Percentiles rank a stretch among this genome's conserved stretches.
phyloP scores from a whole-genome alignment of 352 stramenopile species.

The Globisporangium canariense region DNA sequence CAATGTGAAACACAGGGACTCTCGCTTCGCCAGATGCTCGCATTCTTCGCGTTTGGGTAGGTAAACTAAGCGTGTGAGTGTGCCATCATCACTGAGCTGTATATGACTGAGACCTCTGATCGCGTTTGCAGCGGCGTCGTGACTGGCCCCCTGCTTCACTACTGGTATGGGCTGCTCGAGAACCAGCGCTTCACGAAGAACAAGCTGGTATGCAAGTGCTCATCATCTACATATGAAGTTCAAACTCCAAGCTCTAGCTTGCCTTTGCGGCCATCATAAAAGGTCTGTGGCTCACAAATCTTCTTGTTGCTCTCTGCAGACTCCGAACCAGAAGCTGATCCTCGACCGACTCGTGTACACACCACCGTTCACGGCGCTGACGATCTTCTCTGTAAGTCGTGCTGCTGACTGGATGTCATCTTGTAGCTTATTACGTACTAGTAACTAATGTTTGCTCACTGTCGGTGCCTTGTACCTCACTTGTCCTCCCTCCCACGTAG shows the following conservation, averaged over 20 bases:
- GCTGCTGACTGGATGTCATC: background rate
- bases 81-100: background rate
- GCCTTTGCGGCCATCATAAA: background rate
- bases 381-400: constrained; percentile 53
- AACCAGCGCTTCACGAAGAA: constrained; percentile 55
- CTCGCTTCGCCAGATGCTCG: constrained; percentile 58
- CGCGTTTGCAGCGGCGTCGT: constrained; percentile 33
- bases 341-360: constrained; percentile 66
- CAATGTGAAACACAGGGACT: constrained; percentile 32
- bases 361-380: constrained; percentile 63
- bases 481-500: constrained; percentile 15
- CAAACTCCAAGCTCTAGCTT: background rate
- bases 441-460: background rate
- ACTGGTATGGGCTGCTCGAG: constrained; percentile 71
- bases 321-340: constrained; percentile 71
- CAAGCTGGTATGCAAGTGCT: constrained; percentile 44
- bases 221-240: background rate
- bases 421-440: too few species aligned
- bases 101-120: background rate
- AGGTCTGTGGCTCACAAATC: background rate
- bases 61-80: background rate
- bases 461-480: too few species aligned
- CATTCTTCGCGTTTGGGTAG: constrained; percentile 70
- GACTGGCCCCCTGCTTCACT: constrained; percentile 61
- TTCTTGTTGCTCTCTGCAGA: constrained; percentile 24